Evolutionary conservation across 2,329 filamentous ascomycete genomes (phyloP).

Genomic region (Alternaria incomplexa): DNA sequence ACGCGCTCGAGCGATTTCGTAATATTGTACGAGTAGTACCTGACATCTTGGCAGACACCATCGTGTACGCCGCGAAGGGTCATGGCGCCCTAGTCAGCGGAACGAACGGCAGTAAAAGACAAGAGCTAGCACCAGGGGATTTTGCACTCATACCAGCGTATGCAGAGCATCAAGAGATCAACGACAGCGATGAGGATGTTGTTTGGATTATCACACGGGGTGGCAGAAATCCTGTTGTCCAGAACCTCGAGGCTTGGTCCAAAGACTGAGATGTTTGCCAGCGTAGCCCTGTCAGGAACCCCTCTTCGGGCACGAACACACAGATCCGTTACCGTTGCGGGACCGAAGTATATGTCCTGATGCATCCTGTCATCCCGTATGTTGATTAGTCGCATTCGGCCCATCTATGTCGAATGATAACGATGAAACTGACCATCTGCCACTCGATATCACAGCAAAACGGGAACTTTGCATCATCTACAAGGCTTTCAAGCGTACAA

Average conservation of each 20-base stretch:
- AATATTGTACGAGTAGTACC: background rate
- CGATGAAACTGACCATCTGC: background rate
- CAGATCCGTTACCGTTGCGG: background rate
- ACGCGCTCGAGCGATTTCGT: background rate
- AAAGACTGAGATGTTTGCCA: conserved; percentile 17
- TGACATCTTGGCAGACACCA: conserved; percentile 60
- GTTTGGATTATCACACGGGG: conserved; percentile 71
- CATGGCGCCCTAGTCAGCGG: conserved; percentile 66
- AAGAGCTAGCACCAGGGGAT: conserved; percentile 67
- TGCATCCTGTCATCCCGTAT: background rate
- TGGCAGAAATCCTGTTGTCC: conserved; percentile 66
- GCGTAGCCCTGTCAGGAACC: background rate
- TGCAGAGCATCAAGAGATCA: conserved; percentile 73
- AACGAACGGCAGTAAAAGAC: conserved; percentile 59
- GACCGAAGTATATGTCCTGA: background rate
- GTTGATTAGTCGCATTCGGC: background rate
- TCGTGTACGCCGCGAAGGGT: conserved; percentile 70
- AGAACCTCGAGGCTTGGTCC: conserved; percentile 67
- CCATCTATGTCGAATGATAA: background rate
- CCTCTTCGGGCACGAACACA: background rate
- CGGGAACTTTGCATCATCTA: background rate
- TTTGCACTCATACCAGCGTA: conserved; percentile 74
- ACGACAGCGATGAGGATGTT: conserved; percentile 67
- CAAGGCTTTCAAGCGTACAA: background rate
- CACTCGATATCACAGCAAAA: background rate